Evolutionary conservation across 1,284 basidiomycete species (phyloP), one percentile per base, ranked within the genome.

Genomic region (Xanthoconium separans): DNA sequence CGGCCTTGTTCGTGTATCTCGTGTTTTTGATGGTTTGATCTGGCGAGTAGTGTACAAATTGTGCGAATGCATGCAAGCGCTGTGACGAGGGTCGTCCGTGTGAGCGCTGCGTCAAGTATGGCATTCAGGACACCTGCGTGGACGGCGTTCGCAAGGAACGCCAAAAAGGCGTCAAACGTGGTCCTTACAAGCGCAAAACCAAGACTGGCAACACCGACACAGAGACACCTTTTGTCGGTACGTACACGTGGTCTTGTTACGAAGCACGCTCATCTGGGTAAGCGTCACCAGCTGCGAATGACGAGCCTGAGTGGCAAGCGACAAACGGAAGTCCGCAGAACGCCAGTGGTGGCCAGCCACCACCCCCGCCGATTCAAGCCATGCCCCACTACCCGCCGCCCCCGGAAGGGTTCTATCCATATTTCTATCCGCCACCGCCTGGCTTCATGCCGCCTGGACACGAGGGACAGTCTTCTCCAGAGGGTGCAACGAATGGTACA

Each of bases 151-250:
- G 91, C 56, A 93, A 93, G 68, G 91, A 91, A 68, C 77, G 91
- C 57, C 91, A 91, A 73, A 91, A 90, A 60, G 91, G 91, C 37
- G 80, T 93, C 70, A 93, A 93, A 70, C 84, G 91, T 33, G 91
- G 91, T 0, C 91, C 91, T 0, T 93, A 93, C 74, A 90, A 91
- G 61, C 84, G 87, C 59, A 89, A 89, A 73, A 78, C 76, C 61
- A 85, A 86, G 63, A 58, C 64, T 7, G 50, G 63, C 7, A 63
- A 61, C 31, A 64, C 16, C n/a, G 55, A 43, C 37, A 22, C 57
- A 2, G 68, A 53, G 47, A 56, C 56, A 12, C 53, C 61, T 41
- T 61, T 59, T 55, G 54, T 53, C 20, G 58, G 67, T 64, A 60
- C 18, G 53, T 51, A 47, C 33, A 16, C 39, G 20, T 48, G 33